These are phyloP conservation scores for Phyllosticta citrichinensis DNA, from an alignment of 2,329 filamentous ascomycete species.

Conservation along the genomic window DNA sequence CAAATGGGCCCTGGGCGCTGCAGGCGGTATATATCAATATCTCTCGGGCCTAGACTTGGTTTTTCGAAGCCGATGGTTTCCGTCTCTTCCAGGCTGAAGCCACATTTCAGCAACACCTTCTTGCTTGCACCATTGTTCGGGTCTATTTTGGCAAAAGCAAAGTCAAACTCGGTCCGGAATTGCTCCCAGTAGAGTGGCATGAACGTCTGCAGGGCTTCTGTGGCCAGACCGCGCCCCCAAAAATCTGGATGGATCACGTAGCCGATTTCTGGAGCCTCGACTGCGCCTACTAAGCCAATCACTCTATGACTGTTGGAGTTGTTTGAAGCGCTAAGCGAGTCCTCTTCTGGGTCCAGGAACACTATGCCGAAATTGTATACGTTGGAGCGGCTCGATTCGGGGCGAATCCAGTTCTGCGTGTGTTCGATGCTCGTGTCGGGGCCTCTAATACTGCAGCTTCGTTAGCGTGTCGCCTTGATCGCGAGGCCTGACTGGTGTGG, in stretches of 20 bases:
- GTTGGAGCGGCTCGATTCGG: constrained; percentile 22
- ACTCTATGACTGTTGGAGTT: constrained; percentile 18
- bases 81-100: constrained; percentile 41
- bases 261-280: constrained; percentile 32
- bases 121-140: constrained; percentile 44
- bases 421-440: constrained; percentile 12
- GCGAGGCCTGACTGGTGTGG: constrained; percentile 6
- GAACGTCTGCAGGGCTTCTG: constrained; percentile 34
- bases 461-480: constrained; percentile 9
- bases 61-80: constrained; percentile 27
- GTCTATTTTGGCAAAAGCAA: constrained; percentile 30
- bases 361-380: constrained; percentile 51
- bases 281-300: constrained; percentile 34
- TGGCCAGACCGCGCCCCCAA: constrained; percentile 34
- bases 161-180: constrained; percentile 25
- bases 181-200: constrained; percentile 32
- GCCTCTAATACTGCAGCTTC: background rate
- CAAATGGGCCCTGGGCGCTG: constrained; percentile 12
- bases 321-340: constrained; percentile 3
- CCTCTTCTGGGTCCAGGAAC: constrained; percentile 21
- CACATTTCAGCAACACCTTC: constrained; percentile 46
- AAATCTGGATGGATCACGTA: constrained; percentile 32
- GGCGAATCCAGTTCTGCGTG: constrained; percentile 29
- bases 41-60: constrained; percentile 23
- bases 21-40: constrained; percentile 28